These are phyloP conservation scores for Cadophora malorum DNA, from an alignment of 2,329 filamentous ascomycete species.

Conservation along the genomic window DNA sequence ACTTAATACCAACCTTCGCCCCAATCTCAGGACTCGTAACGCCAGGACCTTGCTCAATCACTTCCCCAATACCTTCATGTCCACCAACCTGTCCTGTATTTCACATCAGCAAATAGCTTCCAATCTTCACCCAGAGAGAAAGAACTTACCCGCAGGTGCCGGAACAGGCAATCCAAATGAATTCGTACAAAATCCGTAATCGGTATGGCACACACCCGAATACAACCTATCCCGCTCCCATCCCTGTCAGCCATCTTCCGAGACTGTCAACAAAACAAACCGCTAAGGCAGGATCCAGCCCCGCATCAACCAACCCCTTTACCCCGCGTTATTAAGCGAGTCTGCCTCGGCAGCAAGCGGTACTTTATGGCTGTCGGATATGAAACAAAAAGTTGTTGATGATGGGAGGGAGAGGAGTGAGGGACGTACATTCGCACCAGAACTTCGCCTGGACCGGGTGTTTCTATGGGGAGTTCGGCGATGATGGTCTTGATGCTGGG, in stretches of 20 bases:
- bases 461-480: slow-evolving; percentile 21
- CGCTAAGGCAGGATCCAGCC: too few species aligned
- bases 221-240: slow-evolving; percentile 12
- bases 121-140: neutral
- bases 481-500: slow-evolving; percentile 19
- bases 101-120: neutral
- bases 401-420: neutral
- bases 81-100: slow-evolving; percentile 64
- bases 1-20: slow-evolving; percentile 71
- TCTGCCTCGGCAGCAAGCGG: neutral
- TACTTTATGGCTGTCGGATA: slow-evolving; percentile 1
- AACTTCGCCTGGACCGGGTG: slow-evolving; percentile 24
- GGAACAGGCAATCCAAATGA: slow-evolving; percentile 21
- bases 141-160: slow-evolving; percentile 13
- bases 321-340: slow-evolving; percentile 17
- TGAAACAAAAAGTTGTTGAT: neutral
- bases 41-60: slow-evolving; percentile 66
- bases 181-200: slow-evolving; percentile 26
- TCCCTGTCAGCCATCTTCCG: neutral
- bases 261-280: neutral
- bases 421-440: slow-evolving; percentile 25
- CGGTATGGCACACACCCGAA: slow-evolving; percentile 31
- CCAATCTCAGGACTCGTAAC: slow-evolving; percentile 57
- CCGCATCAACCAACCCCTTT: slow-evolving; percentile 2
- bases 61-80: slow-evolving; percentile 66